Conservation (phyloP, 73 alveolate species). For the Paramecium bursaria region DNA sequence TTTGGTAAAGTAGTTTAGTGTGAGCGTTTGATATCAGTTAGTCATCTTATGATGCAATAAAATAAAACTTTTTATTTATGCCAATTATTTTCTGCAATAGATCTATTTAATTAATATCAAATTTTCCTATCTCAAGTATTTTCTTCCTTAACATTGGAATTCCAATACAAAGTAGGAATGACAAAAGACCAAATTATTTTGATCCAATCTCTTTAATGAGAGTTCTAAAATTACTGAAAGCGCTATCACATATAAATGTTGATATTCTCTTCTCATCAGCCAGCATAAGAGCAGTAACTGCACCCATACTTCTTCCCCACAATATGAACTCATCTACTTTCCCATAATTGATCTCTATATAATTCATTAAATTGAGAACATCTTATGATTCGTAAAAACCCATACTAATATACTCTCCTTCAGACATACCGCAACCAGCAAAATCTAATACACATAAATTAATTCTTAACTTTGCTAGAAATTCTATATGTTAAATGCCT, state of each 20-base stretch:
- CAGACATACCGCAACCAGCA: conserved; percentile 94
- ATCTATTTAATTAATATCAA: conserved; percentile 81
- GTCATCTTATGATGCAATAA: conserved; percentile 23
- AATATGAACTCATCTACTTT: conserved; percentile 87
- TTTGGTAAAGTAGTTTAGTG: conserved; percentile 6
- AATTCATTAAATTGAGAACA: conserved; percentile 79
- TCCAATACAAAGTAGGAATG: conserved; percentile 76
- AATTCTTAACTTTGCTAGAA: conserved; percentile 77
- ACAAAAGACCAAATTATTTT: conserved; percentile 78
- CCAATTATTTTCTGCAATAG: too few species aligned
- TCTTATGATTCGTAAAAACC: conserved; percentile 93
- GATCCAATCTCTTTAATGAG: conserved; percentile 86
- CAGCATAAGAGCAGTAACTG: conserved; percentile 92
- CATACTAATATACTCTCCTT: conserved; percentile 90
- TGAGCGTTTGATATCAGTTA: conserved; percentile 2
- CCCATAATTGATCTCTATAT: conserved; percentile 75
- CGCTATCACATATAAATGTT: conserved; percentile 90
- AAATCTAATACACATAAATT: conserved; percentile 87
- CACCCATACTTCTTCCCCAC: conserved; percentile 99
- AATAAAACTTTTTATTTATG: conserved; percentile 46
- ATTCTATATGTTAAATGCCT: conserved; percentile 79
- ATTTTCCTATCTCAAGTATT: conserved; percentile 81
- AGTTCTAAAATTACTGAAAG: conserved; percentile 80
- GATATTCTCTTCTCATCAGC: conserved; percentile 81
- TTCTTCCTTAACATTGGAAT: conserved; percentile 81